A percentile compares a stretch with the other conserved stretches of the same genome.
These are phyloP conservation scores for Scytalidium sp. DNA, from an alignment of 2,329 filamentous ascomycete genomes.

Conservation along the genomic window DNA sequence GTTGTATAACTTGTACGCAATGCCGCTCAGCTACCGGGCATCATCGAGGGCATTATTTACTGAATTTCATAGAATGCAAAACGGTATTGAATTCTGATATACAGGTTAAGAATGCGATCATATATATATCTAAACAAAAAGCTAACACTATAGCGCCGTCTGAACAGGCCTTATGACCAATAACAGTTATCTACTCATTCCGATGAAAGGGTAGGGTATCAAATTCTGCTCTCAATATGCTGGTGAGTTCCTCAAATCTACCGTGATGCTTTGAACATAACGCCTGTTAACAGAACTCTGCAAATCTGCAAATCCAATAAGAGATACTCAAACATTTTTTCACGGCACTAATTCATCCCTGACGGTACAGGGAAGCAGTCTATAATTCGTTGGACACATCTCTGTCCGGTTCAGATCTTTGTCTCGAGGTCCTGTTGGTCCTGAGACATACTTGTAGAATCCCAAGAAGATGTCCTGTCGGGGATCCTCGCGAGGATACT, in stretches of 20 bases:
- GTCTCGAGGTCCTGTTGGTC: slow-evolving; percentile 59
- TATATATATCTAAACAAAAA: not conserved
- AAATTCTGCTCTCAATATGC: not conserved
- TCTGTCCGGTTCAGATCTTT: slow-evolving; percentile 54
- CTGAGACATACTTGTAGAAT: slow-evolving; percentile 48
- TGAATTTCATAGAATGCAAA: no score
- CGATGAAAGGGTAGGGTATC: not conserved
- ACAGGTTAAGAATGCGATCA: no score
- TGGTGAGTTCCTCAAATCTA: not conserved
- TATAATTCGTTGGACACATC: slow-evolving; percentile 53
- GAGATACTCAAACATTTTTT: not conserved
- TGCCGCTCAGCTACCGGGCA: no score
- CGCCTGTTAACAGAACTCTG: not conserved
- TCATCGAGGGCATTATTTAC: no score
- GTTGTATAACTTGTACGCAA: no score
- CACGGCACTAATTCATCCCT: slow-evolving; percentile 14
- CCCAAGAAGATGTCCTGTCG: slow-evolving; percentile 36
- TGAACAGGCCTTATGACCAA: not conserved
- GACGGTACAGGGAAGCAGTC: slow-evolving; percentile 25
- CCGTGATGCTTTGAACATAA: not conserved
- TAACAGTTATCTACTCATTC: not conserved
- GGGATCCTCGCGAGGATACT: slow-evolving; percentile 48
- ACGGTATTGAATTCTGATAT: no score
- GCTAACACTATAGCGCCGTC: no score
- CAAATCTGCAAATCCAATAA: not conserved